Evolutionary conservation across 345 rosid genomes (phyloP).

Genomic region (Isatis tinctoria): DNA sequence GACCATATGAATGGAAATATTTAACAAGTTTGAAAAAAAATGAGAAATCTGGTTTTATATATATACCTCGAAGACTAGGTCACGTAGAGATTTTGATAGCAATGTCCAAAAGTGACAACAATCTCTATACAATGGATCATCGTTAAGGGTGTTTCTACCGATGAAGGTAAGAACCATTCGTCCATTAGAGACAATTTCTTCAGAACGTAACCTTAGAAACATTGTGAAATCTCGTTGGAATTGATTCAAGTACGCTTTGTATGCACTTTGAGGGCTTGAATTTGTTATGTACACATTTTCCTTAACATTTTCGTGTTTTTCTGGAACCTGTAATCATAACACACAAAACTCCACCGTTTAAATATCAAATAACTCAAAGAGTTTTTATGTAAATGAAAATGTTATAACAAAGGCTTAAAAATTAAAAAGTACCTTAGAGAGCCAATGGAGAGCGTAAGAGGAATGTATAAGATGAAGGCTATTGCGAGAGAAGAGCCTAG

Average conservation of each 20-base stretch:
- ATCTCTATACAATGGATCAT: constrained; percentile 28
- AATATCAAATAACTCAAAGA: not conserved
- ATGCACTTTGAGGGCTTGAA: constrained; percentile 33
- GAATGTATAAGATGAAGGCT: constrained; percentile 38
- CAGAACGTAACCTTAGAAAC: constrained; percentile 37
- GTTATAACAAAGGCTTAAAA: not conserved
- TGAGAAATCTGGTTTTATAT: not conserved
- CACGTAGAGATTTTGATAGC: constrained; percentile 26
- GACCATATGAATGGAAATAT: no score
- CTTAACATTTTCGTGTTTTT: constrained; percentile 20
- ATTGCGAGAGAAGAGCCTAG: constrained; percentile 41
- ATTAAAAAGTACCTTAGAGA: constrained; percentile 28
- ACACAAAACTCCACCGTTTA: not conserved
- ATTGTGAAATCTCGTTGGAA: constrained; percentile 43
- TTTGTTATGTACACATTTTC: constrained; percentile 25
- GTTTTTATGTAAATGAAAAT: not conserved
- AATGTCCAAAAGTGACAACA: constrained; percentile 34
- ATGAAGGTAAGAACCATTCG: constrained; percentile 38
- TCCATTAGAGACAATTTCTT: constrained; percentile 42
- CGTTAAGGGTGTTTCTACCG: constrained; percentile 31
- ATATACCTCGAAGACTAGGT: constrained; percentile 28
- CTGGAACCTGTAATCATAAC: constrained; percentile 23
- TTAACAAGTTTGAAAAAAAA: not conserved
- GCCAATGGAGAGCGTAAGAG: constrained; percentile 43
- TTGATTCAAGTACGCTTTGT: constrained; percentile 40